These are phyloP conservation scores for Penstemon barbatus DNA, from an alignment of 257 asterid genomes.

Conservation along the genomic window DNA sequence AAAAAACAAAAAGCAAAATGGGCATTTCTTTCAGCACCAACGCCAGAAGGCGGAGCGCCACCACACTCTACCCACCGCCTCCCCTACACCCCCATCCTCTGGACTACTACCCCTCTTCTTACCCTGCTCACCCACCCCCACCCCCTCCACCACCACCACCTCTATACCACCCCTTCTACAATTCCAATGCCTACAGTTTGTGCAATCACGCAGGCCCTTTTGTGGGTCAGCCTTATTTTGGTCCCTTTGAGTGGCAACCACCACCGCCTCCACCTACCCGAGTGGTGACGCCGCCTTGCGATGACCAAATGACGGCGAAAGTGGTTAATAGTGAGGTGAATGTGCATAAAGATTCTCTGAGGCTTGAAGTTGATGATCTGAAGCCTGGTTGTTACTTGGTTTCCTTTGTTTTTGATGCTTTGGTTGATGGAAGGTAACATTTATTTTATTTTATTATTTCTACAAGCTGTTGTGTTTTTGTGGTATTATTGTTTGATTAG, in stretches of 20 bases:
- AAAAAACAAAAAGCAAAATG: constrained; percentile 31
- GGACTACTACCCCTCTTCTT: constrained; percentile 45
- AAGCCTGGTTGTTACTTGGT: constrained; percentile 53
- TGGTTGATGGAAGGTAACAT: constrained; percentile 61
- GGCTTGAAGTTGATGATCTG: constrained; percentile 51
- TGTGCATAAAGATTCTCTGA: constrained; percentile 61
- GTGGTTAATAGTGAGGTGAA: constrained; percentile 62
- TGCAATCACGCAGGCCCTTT: constrained; percentile 44
- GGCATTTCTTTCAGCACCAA: constrained; percentile 58
- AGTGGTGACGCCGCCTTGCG: constrained; percentile 34
- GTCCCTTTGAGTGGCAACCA: constrained; percentile 36
- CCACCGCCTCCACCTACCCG: constrained; percentile 26
- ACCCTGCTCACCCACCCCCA: constrained; percentile 30
- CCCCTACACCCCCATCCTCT: constrained; percentile 34
- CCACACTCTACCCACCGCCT: constrained; percentile 40
- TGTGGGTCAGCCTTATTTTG: constrained; percentile 53
- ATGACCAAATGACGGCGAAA: constrained; percentile 45
- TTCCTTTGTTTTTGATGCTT: constrained; percentile 63
- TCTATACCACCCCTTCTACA: constrained; percentile 40
- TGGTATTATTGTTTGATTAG: neutral
- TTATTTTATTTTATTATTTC: neutral
- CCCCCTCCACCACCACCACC: constrained; percentile 39
- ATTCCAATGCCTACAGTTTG: constrained; percentile 34
- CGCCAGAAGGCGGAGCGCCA: constrained; percentile 41
- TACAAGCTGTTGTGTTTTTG: neutral